Conservation (phyloP, 805 yeast genomes). For the Starmera dryadoides region DNA sequence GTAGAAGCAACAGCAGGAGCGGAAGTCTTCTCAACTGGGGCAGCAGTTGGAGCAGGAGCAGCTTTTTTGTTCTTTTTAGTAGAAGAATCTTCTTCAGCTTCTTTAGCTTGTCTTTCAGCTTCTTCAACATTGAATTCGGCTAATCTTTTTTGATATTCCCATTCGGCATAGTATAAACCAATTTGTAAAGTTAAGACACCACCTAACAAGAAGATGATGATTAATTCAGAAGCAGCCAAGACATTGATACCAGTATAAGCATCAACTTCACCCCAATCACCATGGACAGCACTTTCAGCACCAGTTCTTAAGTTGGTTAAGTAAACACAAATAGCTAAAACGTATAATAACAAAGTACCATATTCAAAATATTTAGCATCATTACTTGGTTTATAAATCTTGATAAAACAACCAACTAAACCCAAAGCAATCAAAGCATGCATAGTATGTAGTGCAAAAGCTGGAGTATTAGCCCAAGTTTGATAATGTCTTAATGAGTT, state of each 20-base stretch:
- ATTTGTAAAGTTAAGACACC: conserved; percentile 84
- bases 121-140: conserved; percentile 24
- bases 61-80: conserved; percentile 4
- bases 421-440: conserved; percentile 61
- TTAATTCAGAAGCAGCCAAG: conserved; percentile 80
- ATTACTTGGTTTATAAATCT: conserved; percentile 80
- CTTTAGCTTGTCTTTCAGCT: conserved; percentile 12
- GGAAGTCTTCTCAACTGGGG: conserved; percentile 1
- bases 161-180: conserved; percentile 82
- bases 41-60: conserved; percentile 3
- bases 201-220: conserved; percentile 59
- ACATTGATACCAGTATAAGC: conserved; percentile 82
- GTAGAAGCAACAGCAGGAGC: conserved; percentile 1
- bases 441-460: conserved; percentile 48
- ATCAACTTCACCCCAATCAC: conserved; percentile 93
- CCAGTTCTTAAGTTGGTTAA: conserved; percentile 85
- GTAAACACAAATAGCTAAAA: conserved; percentile 70
- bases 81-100: neutral
- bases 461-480: conserved; percentile 62
- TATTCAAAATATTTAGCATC: conserved; percentile 87
- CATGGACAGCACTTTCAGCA: conserved; percentile 54
- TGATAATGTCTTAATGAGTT: conserved; percentile 68
- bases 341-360: conserved; percentile 68
- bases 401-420: conserved; percentile 62
- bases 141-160: conserved; percentile 40